Conservation (phyloP, 441 rosid species). For the Hypseocharis bilobata region DNA sequence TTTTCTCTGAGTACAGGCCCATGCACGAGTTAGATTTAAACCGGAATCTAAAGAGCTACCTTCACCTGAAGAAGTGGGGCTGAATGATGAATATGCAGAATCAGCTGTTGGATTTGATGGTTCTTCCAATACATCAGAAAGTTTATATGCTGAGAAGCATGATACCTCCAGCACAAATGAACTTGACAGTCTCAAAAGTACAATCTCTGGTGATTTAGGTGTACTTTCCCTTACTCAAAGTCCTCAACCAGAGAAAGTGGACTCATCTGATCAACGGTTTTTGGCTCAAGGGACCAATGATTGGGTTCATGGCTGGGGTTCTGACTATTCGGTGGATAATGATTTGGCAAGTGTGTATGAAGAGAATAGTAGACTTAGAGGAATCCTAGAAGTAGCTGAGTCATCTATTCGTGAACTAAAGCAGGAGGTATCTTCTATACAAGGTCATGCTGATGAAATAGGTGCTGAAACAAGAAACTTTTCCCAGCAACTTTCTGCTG, state of each 20-base stretch:
- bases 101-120: slow-evolving; percentile 73
- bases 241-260: slow-evolving; percentile 49
- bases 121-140: slow-evolving; percentile 83
- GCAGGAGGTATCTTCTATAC: slow-evolving; percentile 58
- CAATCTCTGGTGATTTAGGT: slow-evolving; percentile 65
- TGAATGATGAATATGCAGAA: slow-evolving; percentile 51
- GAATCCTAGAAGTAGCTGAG: slow-evolving; percentile 69
- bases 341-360: slow-evolving; percentile 57
- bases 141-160: slow-evolving; percentile 75
- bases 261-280: slow-evolving; percentile 43
- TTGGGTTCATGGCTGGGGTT: slow-evolving; percentile 67
- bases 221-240: slow-evolving; percentile 48
- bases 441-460: slow-evolving; percentile 64
- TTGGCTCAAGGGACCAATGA: slow-evolving; percentile 40
- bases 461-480: slow-evolving; percentile 60
- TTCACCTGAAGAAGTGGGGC: slow-evolving; percentile 38
- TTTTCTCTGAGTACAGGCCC: slow-evolving; percentile 37
- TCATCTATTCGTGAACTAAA: slow-evolving; percentile 69
- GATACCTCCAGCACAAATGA: slow-evolving; percentile 67
- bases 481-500: slow-evolving; percentile 62
- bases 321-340: slow-evolving; percentile 55
- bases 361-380: slow-evolving; percentile 74
- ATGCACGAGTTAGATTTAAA: slow-evolving; percentile 51
- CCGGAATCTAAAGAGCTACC: slow-evolving; percentile 47
- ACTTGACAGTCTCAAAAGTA: slow-evolving; percentile 71